A percentile compares a stretch with the other conserved stretches of the same genome.
Conservation (phyloP, 2,329 filamentous ascomycete species). For the Magnaporthales sp. region DNA sequence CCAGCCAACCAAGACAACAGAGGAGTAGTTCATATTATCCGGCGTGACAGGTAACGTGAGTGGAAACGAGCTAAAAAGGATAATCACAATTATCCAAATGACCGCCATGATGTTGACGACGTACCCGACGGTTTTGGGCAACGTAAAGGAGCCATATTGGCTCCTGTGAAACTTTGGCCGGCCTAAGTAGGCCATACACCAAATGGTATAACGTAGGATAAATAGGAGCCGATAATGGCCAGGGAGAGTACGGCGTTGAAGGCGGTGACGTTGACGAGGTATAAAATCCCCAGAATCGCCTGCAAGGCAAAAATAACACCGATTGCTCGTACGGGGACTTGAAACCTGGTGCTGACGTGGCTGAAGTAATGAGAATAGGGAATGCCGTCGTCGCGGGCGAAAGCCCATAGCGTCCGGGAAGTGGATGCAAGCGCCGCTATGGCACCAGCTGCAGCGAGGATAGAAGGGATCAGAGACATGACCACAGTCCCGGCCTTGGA, state of each 20-base stretch:
- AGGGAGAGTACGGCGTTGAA: conserved; percentile 45
- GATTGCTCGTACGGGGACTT: conserved; percentile 25
- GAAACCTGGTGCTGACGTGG: conserved; percentile 20
- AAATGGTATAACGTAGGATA: conserved; percentile 32
- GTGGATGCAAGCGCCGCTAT: conserved; percentile 48
- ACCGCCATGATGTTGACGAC: conserved; percentile 27
- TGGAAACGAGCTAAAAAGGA: conserved; percentile 42
- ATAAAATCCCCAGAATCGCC: background rate
- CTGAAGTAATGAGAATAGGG: conserved; percentile 30
- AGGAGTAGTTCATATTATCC: conserved; percentile 34
- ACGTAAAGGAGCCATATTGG: conserved; percentile 29
- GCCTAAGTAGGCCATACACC: conserved; percentile 26
- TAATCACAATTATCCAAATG: conserved; percentile 24
- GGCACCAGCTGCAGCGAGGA: conserved; percentile 37
- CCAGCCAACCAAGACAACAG: too few relatives aligned
- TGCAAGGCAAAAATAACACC: conserved; percentile 7
- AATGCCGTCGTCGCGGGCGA: conserved; percentile 37
- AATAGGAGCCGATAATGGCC: conserved; percentile 42
- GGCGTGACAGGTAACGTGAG: conserved; percentile 23
- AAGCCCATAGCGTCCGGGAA: conserved; percentile 45
- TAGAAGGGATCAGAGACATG: conserved; percentile 39
- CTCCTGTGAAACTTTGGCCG: conserved; percentile 30
- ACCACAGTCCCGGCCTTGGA: conserved; percentile 37
- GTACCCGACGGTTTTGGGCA: conserved; percentile 28
- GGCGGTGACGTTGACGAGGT: conserved; percentile 18